Conservation (phyloP, 2,329 filamentous ascomycete species). For the Cryphonectria naterciae region DNA sequence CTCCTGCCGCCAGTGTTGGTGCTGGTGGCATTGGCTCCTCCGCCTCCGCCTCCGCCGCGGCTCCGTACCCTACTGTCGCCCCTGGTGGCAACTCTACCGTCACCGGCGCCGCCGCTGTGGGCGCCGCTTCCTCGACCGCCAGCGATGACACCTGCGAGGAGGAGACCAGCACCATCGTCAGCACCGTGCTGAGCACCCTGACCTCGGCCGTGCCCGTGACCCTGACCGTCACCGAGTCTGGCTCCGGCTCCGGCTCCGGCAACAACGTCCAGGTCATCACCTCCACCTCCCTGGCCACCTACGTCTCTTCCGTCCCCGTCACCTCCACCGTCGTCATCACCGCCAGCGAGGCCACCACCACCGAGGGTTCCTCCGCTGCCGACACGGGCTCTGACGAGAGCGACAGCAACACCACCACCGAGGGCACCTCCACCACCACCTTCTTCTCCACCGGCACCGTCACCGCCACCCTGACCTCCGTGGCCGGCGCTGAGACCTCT, state of each 20-base stretch:
- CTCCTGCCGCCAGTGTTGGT: not conserved
- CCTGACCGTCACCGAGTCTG: conserved; percentile 30
- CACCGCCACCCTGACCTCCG: conserved; percentile 26
- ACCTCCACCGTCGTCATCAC: conserved; percentile 29
- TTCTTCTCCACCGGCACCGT: conserved; percentile 22
- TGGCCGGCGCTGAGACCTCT: conserved; percentile 2
- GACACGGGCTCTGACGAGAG: conserved; percentile 18
- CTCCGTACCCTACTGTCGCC: conserved; percentile 8
- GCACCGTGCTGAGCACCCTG: conserved; percentile 35
- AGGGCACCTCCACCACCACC: conserved; percentile 24
- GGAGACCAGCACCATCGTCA: conserved; percentile 35
- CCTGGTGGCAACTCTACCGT: conserved; percentile 1
- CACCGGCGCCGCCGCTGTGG: conserved; percentile 15
- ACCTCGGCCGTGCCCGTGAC: conserved; percentile 32
- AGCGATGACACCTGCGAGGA: conserved; percentile 26
- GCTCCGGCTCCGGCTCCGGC: conserved; percentile 22
- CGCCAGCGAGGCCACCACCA: conserved; percentile 12
- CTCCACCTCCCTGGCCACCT: conserved; percentile 24
- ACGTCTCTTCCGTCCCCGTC: conserved; percentile 27
- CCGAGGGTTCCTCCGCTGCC: not conserved
- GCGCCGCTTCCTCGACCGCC: conserved; percentile 1
- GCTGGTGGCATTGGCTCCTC: conserved; percentile 12
- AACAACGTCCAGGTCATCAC: conserved; percentile 25
- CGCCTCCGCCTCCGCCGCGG: not conserved
- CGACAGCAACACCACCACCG: conserved; percentile 12